phyloP scores from a whole-genome alignment of 2,329 filamentous ascomycete species.

The Trichoderma atrobrunneum region DNA sequence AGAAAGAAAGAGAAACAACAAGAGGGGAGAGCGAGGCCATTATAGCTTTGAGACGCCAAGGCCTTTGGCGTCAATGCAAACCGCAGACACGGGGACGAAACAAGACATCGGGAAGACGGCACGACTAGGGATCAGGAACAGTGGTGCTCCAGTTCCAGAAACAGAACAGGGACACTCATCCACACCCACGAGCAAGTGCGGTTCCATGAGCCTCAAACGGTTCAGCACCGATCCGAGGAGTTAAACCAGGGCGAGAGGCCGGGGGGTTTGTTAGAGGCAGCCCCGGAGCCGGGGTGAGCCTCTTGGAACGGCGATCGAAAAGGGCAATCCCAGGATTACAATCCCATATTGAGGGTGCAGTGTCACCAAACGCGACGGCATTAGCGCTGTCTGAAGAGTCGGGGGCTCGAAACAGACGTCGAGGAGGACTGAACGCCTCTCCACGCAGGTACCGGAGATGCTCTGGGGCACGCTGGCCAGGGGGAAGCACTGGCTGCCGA shows the following conservation, averaged over 20 bases:
- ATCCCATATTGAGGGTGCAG: neutral
- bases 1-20: conserved; percentile 31
- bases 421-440: neutral
- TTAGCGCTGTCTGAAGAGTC: conserved; percentile 15
- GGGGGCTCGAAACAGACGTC: conserved; percentile 13
- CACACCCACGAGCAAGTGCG: conserved; percentile 1
- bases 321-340: neutral
- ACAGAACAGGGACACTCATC: conserved; percentile 4
- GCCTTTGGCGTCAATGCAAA: conserved; percentile 38
- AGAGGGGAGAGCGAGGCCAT: conserved; percentile 24
- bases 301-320: neutral
- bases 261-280: neutral
- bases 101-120: conserved; percentile 29
- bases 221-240: conserved; percentile 4
- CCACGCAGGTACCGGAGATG: conserved; percentile 14
- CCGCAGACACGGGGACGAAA: conserved; percentile 31
- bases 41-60: conserved; percentile 39
- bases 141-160: conserved; percentile 13
- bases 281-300: neutral
- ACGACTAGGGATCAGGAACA: conserved; percentile 24
- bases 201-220: conserved; percentile 13
- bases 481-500: neutral
- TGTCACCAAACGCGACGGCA: conserved; percentile 3
- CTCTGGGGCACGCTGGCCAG: neutral
- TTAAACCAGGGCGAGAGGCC: neutral